A percentile compares a stretch with the other conserved stretches of the same genome.
These are phyloP conservation scores for Hyaloscypha variabilis DNA, from an alignment of 495 filamentous ascomycete species.

Conservation along the genomic window DNA sequence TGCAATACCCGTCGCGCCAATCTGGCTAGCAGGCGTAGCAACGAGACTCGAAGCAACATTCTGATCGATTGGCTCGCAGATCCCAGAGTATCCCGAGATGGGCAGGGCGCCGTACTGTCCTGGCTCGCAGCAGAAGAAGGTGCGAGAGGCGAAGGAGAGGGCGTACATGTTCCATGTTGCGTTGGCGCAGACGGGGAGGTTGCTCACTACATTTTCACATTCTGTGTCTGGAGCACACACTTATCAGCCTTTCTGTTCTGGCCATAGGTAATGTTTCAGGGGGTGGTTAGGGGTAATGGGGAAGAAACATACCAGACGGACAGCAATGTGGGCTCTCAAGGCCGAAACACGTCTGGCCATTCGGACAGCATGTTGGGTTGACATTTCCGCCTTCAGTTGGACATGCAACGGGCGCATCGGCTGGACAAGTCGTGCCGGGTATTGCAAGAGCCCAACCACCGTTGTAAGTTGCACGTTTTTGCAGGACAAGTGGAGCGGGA, in stretches of 20 bases:
- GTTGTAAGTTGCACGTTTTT: constrained; percentile 11
- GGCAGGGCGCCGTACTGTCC: constrained; percentile 21
- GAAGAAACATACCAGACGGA: constrained; percentile 14
- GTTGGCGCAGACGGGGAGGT: constrained; percentile 24
- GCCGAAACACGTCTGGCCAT: constrained; percentile 12
- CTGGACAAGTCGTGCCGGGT: constrained; percentile 22
- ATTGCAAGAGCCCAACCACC: constrained; percentile 26
- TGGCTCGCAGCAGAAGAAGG: constrained; percentile 22
- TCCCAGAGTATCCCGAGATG: constrained; percentile 6
- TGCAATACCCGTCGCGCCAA: neutral
- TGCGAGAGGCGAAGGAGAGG: neutral
- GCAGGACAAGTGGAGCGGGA: constrained; percentile 9
- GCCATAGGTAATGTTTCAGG: no score
- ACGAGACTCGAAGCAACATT: constrained; percentile 8
- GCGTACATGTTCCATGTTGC: constrained; percentile 23
- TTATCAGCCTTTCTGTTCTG: no score
- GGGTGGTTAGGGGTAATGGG: neutral
- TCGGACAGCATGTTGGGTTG: constrained; percentile 24
- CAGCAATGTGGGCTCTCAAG: constrained; percentile 12
- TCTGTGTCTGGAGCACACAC: constrained; percentile 10
- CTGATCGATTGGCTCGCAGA: constrained; percentile 15
- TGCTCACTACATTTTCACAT: constrained; percentile 13
- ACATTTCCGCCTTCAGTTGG: neutral
- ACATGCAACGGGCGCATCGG: constrained; percentile 17
- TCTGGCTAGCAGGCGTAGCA: constrained; percentile 11